phyloP scores from a whole-genome alignment of 352 stramenopile genomes.

The Pseudoperonospora humuli region DNA sequence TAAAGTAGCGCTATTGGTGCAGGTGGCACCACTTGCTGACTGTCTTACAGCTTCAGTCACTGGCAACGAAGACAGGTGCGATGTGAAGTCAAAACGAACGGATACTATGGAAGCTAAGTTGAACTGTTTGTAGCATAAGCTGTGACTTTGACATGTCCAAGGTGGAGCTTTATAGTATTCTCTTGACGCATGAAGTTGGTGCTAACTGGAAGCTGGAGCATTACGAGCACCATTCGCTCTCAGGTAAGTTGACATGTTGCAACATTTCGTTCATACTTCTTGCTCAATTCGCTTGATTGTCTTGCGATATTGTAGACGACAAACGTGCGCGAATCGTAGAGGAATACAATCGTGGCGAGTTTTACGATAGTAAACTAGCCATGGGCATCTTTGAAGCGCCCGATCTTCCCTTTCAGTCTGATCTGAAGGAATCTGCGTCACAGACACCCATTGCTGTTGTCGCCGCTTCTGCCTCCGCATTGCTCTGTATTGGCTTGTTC shows the following conservation, averaged over 20 bases:
- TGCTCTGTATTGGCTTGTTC: slow-evolving; percentile 42
- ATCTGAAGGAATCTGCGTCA: slow-evolving; percentile 23
- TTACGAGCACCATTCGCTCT: slow-evolving; percentile 49
- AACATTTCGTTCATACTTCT: no score
- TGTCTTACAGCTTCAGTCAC: slow-evolving; percentile 15
- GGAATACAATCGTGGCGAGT: slow-evolving; percentile 48
- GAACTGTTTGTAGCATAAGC: slow-evolving; percentile 16
- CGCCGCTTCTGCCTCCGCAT: slow-evolving; percentile 32
- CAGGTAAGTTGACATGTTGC: slow-evolving; percentile 19
- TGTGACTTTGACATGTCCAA: slow-evolving; percentile 53
- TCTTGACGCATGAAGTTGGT: slow-evolving; percentile 30
- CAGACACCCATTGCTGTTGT: slow-evolving; percentile 33
- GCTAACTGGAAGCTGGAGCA: slow-evolving; percentile 37
- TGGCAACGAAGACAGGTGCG: slow-evolving; percentile 6
- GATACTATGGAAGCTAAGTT: no score
- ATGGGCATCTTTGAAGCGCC: slow-evolving; percentile 53
- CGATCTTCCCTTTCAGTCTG: slow-evolving; percentile 27
- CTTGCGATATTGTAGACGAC: slow-evolving; percentile 27
- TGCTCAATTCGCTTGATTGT: no score
- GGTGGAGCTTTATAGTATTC: slow-evolving; percentile 59
- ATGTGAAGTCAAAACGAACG: no score
- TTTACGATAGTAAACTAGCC: slow-evolving; percentile 54
- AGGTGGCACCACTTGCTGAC: slow-evolving; percentile 36
- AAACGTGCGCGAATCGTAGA: slow-evolving; percentile 47
- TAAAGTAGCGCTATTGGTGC: no score